Conservation (phyloP, 441 rosid genomes). For the Manihot esculenta region DNA sequence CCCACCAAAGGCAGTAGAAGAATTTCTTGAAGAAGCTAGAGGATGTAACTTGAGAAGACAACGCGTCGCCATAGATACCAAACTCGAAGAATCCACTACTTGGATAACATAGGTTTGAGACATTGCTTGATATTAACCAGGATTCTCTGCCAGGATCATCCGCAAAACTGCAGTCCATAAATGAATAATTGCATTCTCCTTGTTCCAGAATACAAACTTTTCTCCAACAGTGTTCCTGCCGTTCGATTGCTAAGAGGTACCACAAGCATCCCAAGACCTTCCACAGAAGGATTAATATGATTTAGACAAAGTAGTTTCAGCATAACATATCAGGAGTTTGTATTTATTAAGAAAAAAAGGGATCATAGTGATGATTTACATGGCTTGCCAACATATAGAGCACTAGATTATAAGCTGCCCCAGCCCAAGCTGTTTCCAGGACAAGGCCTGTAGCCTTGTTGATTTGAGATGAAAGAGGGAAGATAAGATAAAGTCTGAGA, state of each 20-base stretch:
- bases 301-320: too few relatives aligned
- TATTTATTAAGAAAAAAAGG: background rate
- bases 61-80: slow-evolving; percentile 26
- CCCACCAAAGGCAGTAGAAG: slow-evolving; percentile 31
- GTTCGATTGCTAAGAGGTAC: slow-evolving; percentile 55
- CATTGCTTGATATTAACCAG: slow-evolving; percentile 17
- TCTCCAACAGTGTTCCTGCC: slow-evolving; percentile 56
- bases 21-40: slow-evolving; percentile 18
- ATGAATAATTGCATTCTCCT: slow-evolving; percentile 14
- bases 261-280: slow-evolving; percentile 61
- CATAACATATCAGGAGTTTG: background rate
- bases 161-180: slow-evolving; percentile 18
- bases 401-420: slow-evolving; percentile 63
- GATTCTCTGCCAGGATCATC: slow-evolving; percentile 13
- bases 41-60: slow-evolving; percentile 14
- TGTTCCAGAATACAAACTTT: slow-evolving; percentile 19
- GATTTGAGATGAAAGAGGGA: slow-evolving; percentile 54
- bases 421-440: slow-evolving; percentile 63
- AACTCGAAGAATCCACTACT: slow-evolving; percentile 12
- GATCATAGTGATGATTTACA: slow-evolving; percentile 27
- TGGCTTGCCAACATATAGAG: slow-evolving; percentile 64
- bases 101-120: slow-evolving; percentile 15
- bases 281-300: slow-evolving; percentile 1
- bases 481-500: slow-evolving; percentile 49
- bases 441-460: slow-evolving; percentile 48